phyloP scores from a whole-genome alignment of 371 early-diverging fungal species.

The Zancudomyces culisetae region DNA sequence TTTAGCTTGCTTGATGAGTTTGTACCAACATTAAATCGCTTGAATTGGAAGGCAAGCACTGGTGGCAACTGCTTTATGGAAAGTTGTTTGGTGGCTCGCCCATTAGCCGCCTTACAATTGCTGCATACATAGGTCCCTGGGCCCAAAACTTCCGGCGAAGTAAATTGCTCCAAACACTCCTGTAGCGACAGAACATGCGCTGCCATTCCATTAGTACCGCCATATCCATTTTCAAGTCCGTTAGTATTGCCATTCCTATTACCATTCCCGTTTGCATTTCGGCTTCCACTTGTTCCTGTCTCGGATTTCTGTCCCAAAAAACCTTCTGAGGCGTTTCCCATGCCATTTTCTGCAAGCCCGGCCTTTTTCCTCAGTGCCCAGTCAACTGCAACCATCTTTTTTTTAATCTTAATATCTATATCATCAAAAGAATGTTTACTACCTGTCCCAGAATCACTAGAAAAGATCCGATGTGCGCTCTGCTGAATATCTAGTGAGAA shows the following conservation, averaged over 20 bases:
- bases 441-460: neutral
- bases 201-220: too few relatives aligned
- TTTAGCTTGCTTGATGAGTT: conserved; percentile 61
- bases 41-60: conserved; percentile 73
- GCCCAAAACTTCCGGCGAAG: conserved; percentile 47
- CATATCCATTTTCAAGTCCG: too few relatives aligned
- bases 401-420: conserved; percentile 6
- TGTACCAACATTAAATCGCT: conserved; percentile 70
- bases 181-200: conserved; percentile 5
- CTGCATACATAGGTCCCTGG: conserved; percentile 52
- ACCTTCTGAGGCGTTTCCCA: too few relatives aligned
- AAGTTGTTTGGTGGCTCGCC: conserved; percentile 66
- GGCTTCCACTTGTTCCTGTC: conserved; percentile 5
- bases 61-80: conserved; percentile 69
- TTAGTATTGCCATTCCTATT: neutral
- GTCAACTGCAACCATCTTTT: conserved; percentile 4
- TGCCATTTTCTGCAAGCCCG: neutral
- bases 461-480: neutral
- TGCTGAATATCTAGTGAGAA: conserved; percentile 56
- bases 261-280: neutral
- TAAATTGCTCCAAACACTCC: conserved; percentile 37
- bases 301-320: too few relatives aligned
- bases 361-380: neutral
- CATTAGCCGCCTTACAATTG: conserved; percentile 40
- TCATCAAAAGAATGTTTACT: neutral